These are phyloP conservation scores for Diospyros kaki DNA, from an alignment of 148 eudicot species.

Conservation along the genomic window DNA sequence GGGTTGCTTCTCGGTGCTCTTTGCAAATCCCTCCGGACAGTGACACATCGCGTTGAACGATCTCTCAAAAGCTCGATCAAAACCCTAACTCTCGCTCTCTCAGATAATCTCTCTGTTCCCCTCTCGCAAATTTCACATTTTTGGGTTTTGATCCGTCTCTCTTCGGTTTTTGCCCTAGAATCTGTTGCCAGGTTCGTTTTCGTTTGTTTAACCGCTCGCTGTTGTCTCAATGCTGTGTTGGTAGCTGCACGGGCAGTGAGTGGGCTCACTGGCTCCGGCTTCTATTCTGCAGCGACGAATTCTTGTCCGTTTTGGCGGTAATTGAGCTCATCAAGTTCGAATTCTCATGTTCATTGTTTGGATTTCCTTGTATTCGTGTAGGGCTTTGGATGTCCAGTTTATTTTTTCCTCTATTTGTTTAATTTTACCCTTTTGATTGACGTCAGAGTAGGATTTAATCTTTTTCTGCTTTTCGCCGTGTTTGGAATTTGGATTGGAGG, in stretches of 20 bases:
- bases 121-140: not conserved
- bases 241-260: not conserved
- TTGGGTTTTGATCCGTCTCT: not conserved
- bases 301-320: conserved; percentile 2
- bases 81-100: not conserved
- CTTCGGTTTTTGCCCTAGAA: conserved; percentile 8
- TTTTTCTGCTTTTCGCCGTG: too few species aligned
- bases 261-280: conserved; percentile 3
- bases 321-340: not conserved
- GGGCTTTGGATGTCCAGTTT: conserved; percentile 2
- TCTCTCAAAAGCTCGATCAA: not conserved
- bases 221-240: not conserved
- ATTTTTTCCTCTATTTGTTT: not conserved
- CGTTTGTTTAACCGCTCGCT: not conserved
- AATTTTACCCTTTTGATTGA: not conserved
- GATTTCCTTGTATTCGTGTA: not conserved
- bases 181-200: conserved; percentile 3
- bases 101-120: not conserved
- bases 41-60: not conserved
- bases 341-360: not conserved
- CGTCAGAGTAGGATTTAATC: too few species aligned
- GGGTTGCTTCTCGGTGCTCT: not conserved
- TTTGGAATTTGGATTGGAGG: too few species aligned
- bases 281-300: not conserved
- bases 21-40: conserved; percentile 6